phyloP scores from a whole-genome alignment of 2,329 filamentous ascomycete species.

The Meredithiella fracta region DNA sequence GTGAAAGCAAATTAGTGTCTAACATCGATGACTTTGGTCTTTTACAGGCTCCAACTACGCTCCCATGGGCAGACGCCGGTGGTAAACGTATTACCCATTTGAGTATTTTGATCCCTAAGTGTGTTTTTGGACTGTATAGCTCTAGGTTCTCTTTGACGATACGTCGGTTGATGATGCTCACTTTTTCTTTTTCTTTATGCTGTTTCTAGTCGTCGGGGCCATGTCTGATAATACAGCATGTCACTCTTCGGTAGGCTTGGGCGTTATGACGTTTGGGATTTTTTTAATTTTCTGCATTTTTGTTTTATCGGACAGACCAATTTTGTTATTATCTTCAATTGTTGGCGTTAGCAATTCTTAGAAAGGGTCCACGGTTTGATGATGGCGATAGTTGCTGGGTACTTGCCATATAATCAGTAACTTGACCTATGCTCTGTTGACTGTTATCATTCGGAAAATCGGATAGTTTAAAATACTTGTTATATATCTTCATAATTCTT shows the following conservation, averaged over 20 bases:
- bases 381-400: background rate
- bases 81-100: background rate
- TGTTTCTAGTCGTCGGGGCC: background rate
- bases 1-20: conserved; percentile 7
- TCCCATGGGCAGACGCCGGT: conserved; percentile 1
- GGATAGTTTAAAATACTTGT: background rate
- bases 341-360: conserved; percentile 12
- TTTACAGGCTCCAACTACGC: conserved; percentile 17
- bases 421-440: background rate
- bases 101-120: background rate
- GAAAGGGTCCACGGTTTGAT: conserved; percentile 10
- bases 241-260: background rate
- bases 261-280: conserved; percentile 11
- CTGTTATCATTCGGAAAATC: background rate
- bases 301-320: background rate
- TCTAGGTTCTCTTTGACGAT: background rate
- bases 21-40: conserved; percentile 1
- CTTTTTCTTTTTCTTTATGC: background rate
- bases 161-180: background rate
- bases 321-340: conserved; percentile 7
- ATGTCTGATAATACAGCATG: background rate
- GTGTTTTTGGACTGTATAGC: background rate
- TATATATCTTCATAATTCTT: background rate
- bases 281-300: background rate
- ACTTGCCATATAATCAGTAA: background rate